phyloP scores from a whole-genome alignment of 345 rosid genomes.

The Diplotaxis tenuifolia region DNA sequence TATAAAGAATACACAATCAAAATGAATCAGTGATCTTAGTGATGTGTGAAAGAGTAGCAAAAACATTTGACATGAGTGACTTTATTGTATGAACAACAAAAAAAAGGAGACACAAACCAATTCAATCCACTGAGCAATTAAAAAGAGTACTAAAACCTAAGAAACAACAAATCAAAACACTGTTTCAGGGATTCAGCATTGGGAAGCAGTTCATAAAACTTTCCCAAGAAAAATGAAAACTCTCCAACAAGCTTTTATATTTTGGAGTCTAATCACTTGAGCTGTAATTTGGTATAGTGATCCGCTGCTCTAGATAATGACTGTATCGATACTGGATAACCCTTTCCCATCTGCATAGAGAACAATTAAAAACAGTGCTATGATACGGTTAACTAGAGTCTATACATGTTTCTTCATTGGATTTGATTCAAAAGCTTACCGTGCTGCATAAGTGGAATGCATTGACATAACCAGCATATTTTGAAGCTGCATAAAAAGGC shows the following conservation, averaged over 20 bases:
- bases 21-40: too few species aligned
- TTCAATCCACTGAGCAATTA: background rate
- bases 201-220: too few species aligned
- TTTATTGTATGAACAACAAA: background rate
- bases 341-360: slow-evolving; percentile 79
- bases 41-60: too few species aligned
- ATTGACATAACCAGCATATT: slow-evolving; percentile 85
- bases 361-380: background rate
- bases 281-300: slow-evolving; percentile 54
- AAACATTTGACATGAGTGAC: too few species aligned
- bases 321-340: slow-evolving; percentile 76
- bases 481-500: slow-evolving; percentile 57
- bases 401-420: background rate
- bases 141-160: slow-evolving; percentile 11
- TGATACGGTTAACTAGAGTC: background rate
- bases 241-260: slow-evolving; percentile 2
- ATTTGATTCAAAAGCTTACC: slow-evolving; percentile 46
- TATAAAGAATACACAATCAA: too few species aligned
- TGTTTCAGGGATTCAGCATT: slow-evolving; percentile 4
- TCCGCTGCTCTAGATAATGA: slow-evolving; percentile 94
- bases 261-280: slow-evolving; percentile 31
- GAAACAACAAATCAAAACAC: slow-evolving; percentile 15
- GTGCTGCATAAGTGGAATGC: slow-evolving; percentile 76
- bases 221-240: slow-evolving; percentile 1
- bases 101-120: background rate